Evolutionary conservation across 169 alveolate species (phyloP), one percentile per base, ranked within the genome.

Genomic region (Theileria orientalis): DNA sequence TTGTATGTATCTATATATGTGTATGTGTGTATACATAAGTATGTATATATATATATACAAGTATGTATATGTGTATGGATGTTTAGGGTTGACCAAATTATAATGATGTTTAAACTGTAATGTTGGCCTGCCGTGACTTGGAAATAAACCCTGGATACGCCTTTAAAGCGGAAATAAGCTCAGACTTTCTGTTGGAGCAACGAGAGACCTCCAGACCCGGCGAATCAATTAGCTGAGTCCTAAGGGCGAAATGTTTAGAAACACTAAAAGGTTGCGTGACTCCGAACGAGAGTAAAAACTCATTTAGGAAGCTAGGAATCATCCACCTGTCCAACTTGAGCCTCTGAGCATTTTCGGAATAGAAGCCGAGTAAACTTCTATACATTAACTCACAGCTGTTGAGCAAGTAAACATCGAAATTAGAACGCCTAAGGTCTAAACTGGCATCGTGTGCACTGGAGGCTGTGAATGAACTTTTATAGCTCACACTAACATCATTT

Each of bases 271-370:
- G 46, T 33, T 73, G 68, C 2, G 52, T 33, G 35, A 44, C 41
- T 0, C 89, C 89, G 46, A 82, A 73, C 3, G 89, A 82, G 7
- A 37, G 30, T 5, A 82, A 23, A 23, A 82, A 25, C 35, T 82
- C 89, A 61, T 74, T 41, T 2, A 82, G 49, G 11, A 82, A 62
- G 27, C 89, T 82, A 1, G 89, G 89, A 41, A 74, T 79, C 32
- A 60, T 83, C 89, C 89, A 82, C 30, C 75, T 74, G 32, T 82
- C 66, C 35, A 82, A 64, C 56, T 74, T 82, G 11, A 82, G 82
- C 46, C 82, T 21, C 33, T 8, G 21, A 9, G 89, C 77, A 27
- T 68, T 73, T 49, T 72, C 74, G 41, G 85, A 64, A 47, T 82
- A 82, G 42, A 63, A 73, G 30, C 89, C 85, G 16, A 82, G 51